Evolutionary conservation across 352 stramenopile species (phyloP), one percentile per base, ranked within the genome.

Genomic region (Phytophthora multivora): DNA sequence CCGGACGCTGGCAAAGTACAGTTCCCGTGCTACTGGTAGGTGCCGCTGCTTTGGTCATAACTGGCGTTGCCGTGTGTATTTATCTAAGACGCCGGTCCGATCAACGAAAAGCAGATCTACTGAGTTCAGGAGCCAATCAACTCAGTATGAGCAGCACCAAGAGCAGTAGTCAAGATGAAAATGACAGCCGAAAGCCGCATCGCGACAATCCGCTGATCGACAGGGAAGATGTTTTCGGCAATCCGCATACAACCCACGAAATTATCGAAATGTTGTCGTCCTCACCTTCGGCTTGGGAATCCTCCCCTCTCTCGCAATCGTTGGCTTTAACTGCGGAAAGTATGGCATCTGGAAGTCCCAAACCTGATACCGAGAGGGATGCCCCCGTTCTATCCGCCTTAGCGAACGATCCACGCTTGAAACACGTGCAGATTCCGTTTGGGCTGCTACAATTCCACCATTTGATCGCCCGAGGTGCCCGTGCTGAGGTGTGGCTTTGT

Each of bases 401-500:
- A 28, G 23, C 59, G 15, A 71, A 67, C 28, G 55, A 72, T 15
- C 56, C 65, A 30, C 26, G 55, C 6, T 30, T 80, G 19, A 58
- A 69, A 13, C 28, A 66, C 18, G 51, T 43, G 4, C 55, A 65
- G 10, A 59, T 85, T n/a, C 30, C 46, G 2, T 86, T 79, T 59
- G 55, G 75, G 4, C 47, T 66, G 33, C 56, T 86, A 18, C 63
- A 69, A 52, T 80, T 80, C 16, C 47, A 65, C 18, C 61, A 74
- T 21, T 40, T 76, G 3, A 59, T 82, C 3, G 60, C 61, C 1
- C 41, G 69, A 39, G 70, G 71, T 0, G 13, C 43, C 0, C 66
- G 56, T 19, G 60, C 42, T 10, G 74, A 88, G 26, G 60, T 88
- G 4, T 82, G 71, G 67, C 35, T 73, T 1, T 75, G 63, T 39